Evolutionary conservation across 345 rosid species (phyloP), one percentile per base, ranked within the genome.

Genomic region (Pugionium cornutum): DNA sequence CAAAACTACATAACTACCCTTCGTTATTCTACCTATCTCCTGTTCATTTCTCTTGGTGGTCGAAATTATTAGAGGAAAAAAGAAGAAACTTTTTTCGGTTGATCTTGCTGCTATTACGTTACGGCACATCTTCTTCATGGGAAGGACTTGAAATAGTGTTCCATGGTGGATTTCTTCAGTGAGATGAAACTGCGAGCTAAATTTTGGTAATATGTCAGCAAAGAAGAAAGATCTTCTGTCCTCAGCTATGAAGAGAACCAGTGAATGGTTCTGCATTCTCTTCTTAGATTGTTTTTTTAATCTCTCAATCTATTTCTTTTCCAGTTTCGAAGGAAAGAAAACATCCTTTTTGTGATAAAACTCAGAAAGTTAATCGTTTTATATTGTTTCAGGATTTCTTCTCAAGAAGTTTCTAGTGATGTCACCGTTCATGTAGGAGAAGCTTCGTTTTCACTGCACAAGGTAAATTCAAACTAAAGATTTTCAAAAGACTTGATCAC

Each of bases 351-450:
- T 11, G 30, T 56, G 33, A 4, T 26, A 4, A 30, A 48, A 67
- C 55, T n/a, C 11, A 26, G n/a, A 7, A 27, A 7, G 18, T 18
- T 18, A 18, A 18, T 18, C 18, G 18, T 7, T 7, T 3, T 52
- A 40, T 51, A 8, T 42, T 41, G 31, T 58, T 65, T 35, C 87
- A 89, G 97, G 99, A 94, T 94, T 66, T 86, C 86, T 63, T 92
- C 96, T 47, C 96, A 92, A 72, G 99, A 94, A 71, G 88, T 89
- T 53, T 87, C 99, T 30, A 94, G 99, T 77, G 97, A 94, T 81
- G 83, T 94, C 62, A 83, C 81, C 0, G 83, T 88, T 78, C 76
- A 82, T 62, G 87, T 82, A 42, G 94, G 85, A 48, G 94, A 82
- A 77, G 67, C 79, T 73, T 88, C 91, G 35, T 88, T 89, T 73